A percentile compares a stretch with the other conserved stretches of the same genome.
Evolutionary conservation across 192 early-diverging fungal genomes (phyloP).

Genomic region (Rhizophagus sp.): DNA sequence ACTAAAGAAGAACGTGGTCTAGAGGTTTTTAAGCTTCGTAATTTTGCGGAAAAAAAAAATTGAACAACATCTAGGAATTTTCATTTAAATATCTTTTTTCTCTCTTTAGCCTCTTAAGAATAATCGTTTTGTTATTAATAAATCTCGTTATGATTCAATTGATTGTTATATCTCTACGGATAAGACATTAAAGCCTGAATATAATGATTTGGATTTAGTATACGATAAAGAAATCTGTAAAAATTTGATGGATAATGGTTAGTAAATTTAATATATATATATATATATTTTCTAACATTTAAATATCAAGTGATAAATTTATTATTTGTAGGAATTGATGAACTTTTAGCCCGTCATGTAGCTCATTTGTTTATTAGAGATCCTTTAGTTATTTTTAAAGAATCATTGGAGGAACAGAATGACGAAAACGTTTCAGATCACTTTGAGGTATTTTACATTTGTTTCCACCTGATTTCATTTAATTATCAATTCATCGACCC

Average conservation of each 20-base stretch:
- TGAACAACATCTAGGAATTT: conserved; percentile 26
- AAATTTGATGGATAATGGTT: conserved; percentile 65
- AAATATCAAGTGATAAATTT: background rate
- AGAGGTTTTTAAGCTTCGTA: conserved; percentile 42
- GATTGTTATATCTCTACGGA: conserved; percentile 82
- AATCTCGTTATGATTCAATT: conserved; percentile 96
- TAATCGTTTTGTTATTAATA: conserved; percentile 81
- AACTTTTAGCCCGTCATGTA: conserved; percentile 86
- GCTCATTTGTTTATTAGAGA: conserved; percentile 98
- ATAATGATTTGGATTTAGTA: conserved; percentile 88
- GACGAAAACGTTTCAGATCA: conserved; percentile 87
- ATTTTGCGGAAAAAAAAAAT: conserved; percentile 5
- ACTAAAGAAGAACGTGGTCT: conserved; percentile 88
- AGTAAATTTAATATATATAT: background rate
- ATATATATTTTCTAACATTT: background rate
- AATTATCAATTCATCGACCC: background rate
- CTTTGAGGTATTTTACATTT: conserved; percentile 71
- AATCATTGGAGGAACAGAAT: conserved; percentile 80
- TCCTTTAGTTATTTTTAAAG: conserved; percentile 92
- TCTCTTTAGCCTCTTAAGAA: conserved; percentile 63
- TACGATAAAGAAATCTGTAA: conserved; percentile 80
- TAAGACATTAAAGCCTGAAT: conserved; percentile 75
- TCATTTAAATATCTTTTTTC: conserved; percentile 28
- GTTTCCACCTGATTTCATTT: background rate
- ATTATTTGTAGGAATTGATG: conserved; percentile 62